Evolutionary conservation across 2,329 filamentous ascomycete genomes (phyloP).

Genomic region (Cytospora paraplurivora): DNA sequence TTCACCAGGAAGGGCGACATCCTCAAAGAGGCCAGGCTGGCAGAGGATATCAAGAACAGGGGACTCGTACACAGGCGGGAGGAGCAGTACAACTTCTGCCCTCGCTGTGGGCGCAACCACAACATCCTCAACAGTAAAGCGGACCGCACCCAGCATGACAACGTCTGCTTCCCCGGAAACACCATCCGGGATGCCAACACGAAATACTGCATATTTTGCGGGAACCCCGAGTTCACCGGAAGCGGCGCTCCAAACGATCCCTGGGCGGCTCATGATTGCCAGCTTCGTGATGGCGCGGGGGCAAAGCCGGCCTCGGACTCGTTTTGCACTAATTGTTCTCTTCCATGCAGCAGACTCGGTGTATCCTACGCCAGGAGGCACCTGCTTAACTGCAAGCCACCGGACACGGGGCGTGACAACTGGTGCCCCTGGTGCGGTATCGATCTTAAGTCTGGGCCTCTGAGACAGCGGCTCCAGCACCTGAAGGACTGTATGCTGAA

Average conservation of each 20-base stretch:
- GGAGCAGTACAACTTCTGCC: conserved; percentile 28
- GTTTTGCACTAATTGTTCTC: conserved; percentile 23
- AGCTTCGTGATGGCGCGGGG: neutral
- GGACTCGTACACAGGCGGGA: conserved; percentile 21
- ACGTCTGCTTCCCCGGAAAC: conserved; percentile 24
- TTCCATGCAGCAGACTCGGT: conserved; percentile 18
- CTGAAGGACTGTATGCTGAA: conserved; percentile 17
- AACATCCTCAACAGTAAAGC: conserved; percentile 19
- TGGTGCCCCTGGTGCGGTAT: conserved; percentile 31
- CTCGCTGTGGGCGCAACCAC: conserved; percentile 30
- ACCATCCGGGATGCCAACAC: neutral
- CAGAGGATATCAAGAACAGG: neutral
- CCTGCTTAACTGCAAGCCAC: conserved; percentile 24
- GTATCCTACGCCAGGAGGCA: conserved; percentile 22
- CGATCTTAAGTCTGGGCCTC: conserved; percentile 9
- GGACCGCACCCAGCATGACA: conserved; percentile 29
- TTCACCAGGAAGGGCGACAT: conserved; percentile 24
- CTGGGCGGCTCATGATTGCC: neutral
- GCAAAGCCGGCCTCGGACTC: neutral
- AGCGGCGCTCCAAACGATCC: neutral
- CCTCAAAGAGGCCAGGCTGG: conserved; percentile 12
- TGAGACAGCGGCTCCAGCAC: conserved; percentile 7
- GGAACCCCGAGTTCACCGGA: conserved; percentile 11
- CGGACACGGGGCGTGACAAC: neutral
- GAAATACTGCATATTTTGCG: conserved; percentile 24